Base-by-base conservation (phyloP, 2,329 filamentous ascomycete genomes). In the Geosmithia flava region DNA sequence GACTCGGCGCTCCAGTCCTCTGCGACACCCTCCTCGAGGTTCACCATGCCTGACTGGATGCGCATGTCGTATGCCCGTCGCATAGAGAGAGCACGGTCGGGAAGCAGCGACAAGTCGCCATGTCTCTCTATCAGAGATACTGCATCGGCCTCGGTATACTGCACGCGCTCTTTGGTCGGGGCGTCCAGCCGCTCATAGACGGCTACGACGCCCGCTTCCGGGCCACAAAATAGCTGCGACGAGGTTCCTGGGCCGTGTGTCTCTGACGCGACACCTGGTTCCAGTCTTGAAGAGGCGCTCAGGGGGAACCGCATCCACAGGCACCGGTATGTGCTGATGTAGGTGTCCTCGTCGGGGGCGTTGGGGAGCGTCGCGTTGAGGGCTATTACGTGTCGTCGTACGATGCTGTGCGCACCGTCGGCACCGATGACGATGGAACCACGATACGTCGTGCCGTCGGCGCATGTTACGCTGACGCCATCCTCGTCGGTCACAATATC, bases 71-170 rank as follows among this genome's bases (percentile, higher is more conserved):
- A 60, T 16, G 15, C 33, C 3, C 33, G 33, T 16, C 33, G 33
- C 33, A 37, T 11, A 4, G 53, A 51, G 17, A 65, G 49, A 40
- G 50, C 52, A 7, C 56, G 19, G 54, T 23, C 50, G 48, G 3
- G 54, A 53, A 41, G 20, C 20, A 62, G 45, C 27, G 58, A 56
- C 6, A 62, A 52, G 27, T 63, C 53, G 0, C 53, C 58, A 45
- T 56, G 58, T 20, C 49, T 50, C 33, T 48, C 40, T 2, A 59
- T 49, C 0, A 62, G 6, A 1, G 49, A 52, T 19, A 58, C 51
- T 20, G 59, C 53, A n/a, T 66, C 64, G 10, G 55, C 47, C 3
- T 58, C 52, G 2, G 55, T 61, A 48, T 62, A 65, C n/a, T 54
- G 50, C 13, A 48, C 45, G 2, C 56, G 54, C 40, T 58, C 49